Percentiles rank a stretch among this genome's conserved stretches.
These are phyloP conservation scores for Fusarium scirpi DNA, from an alignment of 2,329 filamentous ascomycete species.

Conservation along the genomic window DNA sequence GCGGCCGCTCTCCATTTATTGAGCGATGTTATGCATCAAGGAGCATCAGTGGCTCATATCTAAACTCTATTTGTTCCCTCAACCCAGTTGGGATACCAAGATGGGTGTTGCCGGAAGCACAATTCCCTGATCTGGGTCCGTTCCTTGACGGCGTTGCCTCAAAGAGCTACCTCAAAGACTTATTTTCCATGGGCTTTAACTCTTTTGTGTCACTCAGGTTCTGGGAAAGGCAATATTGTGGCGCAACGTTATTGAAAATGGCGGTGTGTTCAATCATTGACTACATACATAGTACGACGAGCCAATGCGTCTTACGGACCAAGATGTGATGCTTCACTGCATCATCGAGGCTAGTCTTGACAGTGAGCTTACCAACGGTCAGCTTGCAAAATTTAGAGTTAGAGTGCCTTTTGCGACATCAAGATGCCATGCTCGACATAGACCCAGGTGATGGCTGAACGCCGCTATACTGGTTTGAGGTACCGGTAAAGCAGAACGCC, in stretches of 20 bases:
- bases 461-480: background rate
- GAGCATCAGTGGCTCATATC: slow-evolving; percentile 33
- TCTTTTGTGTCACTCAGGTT: background rate
- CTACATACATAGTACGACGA: background rate
- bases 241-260: slow-evolving; percentile 32
- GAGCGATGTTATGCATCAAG: slow-evolving; percentile 1
- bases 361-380: background rate
- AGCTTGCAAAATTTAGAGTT: background rate
- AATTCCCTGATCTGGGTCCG: slow-evolving; percentile 13
- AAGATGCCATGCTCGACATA: background rate
- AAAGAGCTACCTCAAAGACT: background rate
- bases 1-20: slow-evolving; percentile 10
- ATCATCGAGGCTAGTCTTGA: background rate
- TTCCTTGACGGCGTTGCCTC: slow-evolving; percentile 6
- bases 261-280: slow-evolving; percentile 7
- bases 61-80: slow-evolving; percentile 24
- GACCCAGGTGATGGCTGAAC: background rate
- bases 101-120: slow-evolving; percentile 12
- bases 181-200: background rate
- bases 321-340: background rate
- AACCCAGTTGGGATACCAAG: slow-evolving; percentile 9
- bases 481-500: slow-evolving; percentile 5
- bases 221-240: slow-evolving; percentile 26
- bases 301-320: background rate
- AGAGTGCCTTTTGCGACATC: background rate